A percentile compares a stretch with the other conserved stretches of the same genome.
phyloP scores from a whole-genome alignment of 495 filamentous ascomycete species.

The Xylaria palmicola region DNA sequence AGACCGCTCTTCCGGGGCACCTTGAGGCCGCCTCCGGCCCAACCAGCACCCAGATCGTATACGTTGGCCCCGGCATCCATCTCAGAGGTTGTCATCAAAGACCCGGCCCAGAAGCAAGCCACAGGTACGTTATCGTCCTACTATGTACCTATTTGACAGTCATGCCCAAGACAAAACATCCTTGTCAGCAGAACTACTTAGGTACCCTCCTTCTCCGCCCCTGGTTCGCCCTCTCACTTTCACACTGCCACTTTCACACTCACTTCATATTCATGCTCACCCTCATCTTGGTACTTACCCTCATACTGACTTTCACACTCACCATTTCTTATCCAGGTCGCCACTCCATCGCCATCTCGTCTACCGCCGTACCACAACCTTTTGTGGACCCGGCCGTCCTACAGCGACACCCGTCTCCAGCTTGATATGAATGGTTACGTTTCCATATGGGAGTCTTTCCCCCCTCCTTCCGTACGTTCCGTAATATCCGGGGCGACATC shows the following conservation, averaged over 20 bases:
- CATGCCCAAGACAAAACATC: too few species aligned
- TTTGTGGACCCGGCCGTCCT: constrained; percentile 42
- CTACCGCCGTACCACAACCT: constrained; percentile 36
- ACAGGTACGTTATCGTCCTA: constrained; percentile 18
- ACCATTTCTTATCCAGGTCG: constrained; percentile 15
- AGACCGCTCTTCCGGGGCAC: constrained; percentile 23
- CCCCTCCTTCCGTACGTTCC: too few species aligned
- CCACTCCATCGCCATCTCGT: constrained; percentile 30
- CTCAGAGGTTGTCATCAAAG: constrained; percentile 33
- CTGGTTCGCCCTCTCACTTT: too few species aligned
- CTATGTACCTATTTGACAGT: neutral
- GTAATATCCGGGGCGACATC: too few species aligned
- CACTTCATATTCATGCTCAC: neutral
- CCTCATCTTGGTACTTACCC: constrained; percentile 1
- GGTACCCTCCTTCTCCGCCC: too few species aligned
- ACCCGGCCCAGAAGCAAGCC: constrained; percentile 15
- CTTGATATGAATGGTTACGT: too few species aligned
- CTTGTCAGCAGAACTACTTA: too few species aligned
- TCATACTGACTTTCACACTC: constrained; percentile 12
- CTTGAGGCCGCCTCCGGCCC: constrained; percentile 22
- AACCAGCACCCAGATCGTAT: constrained; percentile 29
- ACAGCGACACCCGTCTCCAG: constrained; percentile 15
- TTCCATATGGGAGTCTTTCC: too few species aligned
- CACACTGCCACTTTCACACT: neutral
- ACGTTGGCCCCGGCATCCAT: constrained; percentile 32